Evolutionary conservation across 1,284 basidiomycete genomes (phyloP), one percentile per base, ranked within the genome.

Genomic region (Trichosporon asahii): DNA sequence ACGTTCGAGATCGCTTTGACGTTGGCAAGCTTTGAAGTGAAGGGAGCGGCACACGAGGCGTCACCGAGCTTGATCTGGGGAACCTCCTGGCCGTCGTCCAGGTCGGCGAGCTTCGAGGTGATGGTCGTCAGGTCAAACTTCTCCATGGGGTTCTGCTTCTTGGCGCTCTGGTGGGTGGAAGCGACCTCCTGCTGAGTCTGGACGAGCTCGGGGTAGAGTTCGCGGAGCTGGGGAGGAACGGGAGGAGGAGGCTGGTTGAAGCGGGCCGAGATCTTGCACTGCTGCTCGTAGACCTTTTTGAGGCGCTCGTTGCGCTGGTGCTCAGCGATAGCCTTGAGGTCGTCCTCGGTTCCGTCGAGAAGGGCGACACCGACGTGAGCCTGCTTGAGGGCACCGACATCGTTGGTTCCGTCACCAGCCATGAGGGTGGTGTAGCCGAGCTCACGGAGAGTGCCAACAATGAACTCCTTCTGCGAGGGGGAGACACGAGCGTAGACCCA

Each of bases 401-500:
- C 95, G 82, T 98, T 98, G 18, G 95, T 98, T 46, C 95, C 95
- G 80, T 98, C 95, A 70, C 95, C 95, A 12, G 94, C 95, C 95
- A 98, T 98, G 68, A 98, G 87, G 0, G 95, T 98, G 7, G 88
- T 87, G 82, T 93, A 98, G 29, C 95, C 95, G 29, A 96, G 88
- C 14, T 87, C 87, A 80, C 94, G 93, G 68, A 98, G 86, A 2
- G 91, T 91, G 0, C 93, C 92, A 64, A 98, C 88, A 82, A 98
- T 96, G 81, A 88, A 88, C 82, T 98, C 95, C 84, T 98, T 98
- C 82, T 98, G 95, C 0, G 89, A 84, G 1, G 95, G 95, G n/a
- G 95, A 96, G 23, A 97, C 94, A 66, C 95, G 93, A 25, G 95
- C 95, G 76, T 98, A 98, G 67, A 98, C 95, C 93, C 93, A 98